Base-by-base conservation (phyloP, 2,329 filamentous ascomycete genomes). In the Phaeophleospora eucalypticola region DNA sequence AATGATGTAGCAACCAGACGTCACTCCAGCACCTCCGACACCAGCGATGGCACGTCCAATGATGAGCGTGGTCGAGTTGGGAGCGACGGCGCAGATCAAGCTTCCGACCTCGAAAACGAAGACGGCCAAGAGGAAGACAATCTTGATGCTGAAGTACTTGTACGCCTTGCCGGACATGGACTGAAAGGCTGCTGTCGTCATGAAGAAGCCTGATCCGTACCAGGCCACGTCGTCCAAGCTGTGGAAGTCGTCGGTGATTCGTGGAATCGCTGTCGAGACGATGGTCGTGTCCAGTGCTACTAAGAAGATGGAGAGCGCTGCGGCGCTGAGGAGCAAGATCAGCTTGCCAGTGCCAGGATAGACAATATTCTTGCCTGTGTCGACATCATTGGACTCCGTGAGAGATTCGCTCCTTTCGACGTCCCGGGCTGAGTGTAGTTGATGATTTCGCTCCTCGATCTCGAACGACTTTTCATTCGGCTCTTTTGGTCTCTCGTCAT, bases 241-340 rank as follows among this genome's bases (percentile, higher is more conserved):
- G 34, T 73, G 60, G 54, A 76, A 76, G 24, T 75, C 60, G 52
- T 75, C 67, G 0, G 72, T 74, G 41, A 77, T 75, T 14, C 60
- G 63, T 12, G 73, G 73, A 24, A 75, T 73, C 2, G 73, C 73
- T 2, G 70, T 74, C 6, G 69, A 66, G 29, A 76, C 68, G 48
- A 68, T 68, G 33, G 59, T 59, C 3, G 51, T 44, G 44, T 64
- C 53, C 39, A 61, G 49, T 12, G 54, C 55, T n/a, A 58, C 52
- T 9, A 51, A 37, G 38, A 51, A 51, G 33, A 51, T 36, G 6
- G 49, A 38, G 10, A 51, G 41, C 8, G 6, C 20, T 1, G 40
- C 20, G 19, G 48, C 44, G 3, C 32, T 15, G 3, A 51, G 32
- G n/a, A 43, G 43, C 4, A 49, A 14, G 15, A 34, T 35, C 14